phyloP scores from a whole-genome alignment of 352 stramenopile species.

The Globisporangium acanthophoron region DNA sequence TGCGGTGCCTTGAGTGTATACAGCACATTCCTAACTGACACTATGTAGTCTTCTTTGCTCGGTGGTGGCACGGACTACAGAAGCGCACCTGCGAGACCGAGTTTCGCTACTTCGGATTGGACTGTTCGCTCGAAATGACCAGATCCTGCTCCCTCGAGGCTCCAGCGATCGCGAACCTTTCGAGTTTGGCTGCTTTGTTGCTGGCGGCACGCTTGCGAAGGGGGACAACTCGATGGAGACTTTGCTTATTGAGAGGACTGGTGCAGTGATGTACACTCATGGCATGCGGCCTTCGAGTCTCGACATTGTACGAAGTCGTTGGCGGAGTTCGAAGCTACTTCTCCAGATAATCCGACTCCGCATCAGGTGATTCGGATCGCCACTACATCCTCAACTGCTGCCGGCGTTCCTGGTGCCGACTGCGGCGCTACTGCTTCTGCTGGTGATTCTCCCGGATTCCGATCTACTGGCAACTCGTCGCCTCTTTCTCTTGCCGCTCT shows the following conservation, averaged over 20 bases:
- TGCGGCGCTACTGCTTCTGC: background rate
- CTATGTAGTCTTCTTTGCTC: too few species aligned
- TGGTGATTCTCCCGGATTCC: background rate
- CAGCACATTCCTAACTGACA: too few species aligned
- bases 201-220: background rate
- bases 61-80: constrained; percentile 9
- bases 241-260: background rate
- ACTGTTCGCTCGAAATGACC: background rate
- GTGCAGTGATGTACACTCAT: too few species aligned
- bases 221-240: background rate
- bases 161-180: constrained; percentile 6
- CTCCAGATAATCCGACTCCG: too few species aligned
- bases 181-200: background rate
- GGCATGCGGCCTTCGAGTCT: too few species aligned
- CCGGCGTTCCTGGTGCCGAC: too few species aligned
- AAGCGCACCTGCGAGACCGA: constrained; percentile 6
- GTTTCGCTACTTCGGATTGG: background rate
- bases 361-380: too few species aligned
- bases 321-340: too few species aligned
- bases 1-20: too few species aligned
- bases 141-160: constrained; percentile 5
- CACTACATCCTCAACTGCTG: too few species aligned
- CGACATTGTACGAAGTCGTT: too few species aligned
- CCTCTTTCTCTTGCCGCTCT: background rate
- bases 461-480: background rate